Percentiles rank a stretch among this genome's conserved stretches.
Evolutionary conservation across 768 basidiomycete genomes (phyloP).

Genomic region (Mycena galopus): DNA sequence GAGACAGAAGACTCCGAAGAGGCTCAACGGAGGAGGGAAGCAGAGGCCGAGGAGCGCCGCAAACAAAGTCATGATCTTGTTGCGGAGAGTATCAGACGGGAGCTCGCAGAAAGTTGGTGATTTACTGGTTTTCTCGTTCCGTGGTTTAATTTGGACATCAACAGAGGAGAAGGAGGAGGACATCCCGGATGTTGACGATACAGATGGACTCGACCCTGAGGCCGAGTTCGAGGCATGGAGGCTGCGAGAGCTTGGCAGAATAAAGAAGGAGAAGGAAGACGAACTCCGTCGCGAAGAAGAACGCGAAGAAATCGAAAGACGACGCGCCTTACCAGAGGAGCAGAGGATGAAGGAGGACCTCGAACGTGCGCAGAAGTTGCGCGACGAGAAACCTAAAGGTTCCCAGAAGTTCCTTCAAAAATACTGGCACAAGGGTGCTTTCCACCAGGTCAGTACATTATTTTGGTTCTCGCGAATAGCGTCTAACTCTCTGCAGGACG

Average conservation of each 20-base stretch:
- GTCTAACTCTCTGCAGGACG: slow-evolving; percentile 68
- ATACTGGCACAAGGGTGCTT: slow-evolving; percentile 99
- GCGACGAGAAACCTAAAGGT: slow-evolving; percentile 92
- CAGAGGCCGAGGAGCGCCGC: slow-evolving; percentile 84
- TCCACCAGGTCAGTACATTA: slow-evolving; percentile 80
- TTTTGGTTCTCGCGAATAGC: neutral
- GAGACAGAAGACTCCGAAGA: slow-evolving; percentile 86
- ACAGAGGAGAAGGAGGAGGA: slow-evolving; percentile 91
- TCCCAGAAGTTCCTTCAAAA: slow-evolving; percentile 95
- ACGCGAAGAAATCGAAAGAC: slow-evolving; percentile 90
- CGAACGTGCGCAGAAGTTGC: slow-evolving; percentile 83
- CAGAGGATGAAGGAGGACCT: slow-evolving; percentile 93
- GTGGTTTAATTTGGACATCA: slow-evolving; percentile 14
- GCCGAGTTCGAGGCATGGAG: slow-evolving; percentile 98
- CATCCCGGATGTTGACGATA: slow-evolving; percentile 93
- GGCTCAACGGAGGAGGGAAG: slow-evolving; percentile 73
- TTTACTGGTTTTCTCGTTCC: neutral
- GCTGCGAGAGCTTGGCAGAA: slow-evolving; percentile 90
- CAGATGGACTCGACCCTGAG: slow-evolving; percentile 90
- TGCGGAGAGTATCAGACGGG: slow-evolving; percentile 92
- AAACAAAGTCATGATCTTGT: slow-evolving; percentile 93
- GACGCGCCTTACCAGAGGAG: slow-evolving; percentile 93
- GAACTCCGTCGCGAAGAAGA: slow-evolving; percentile 86
- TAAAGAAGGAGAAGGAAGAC: slow-evolving; percentile 95
- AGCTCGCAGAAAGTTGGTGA: slow-evolving; percentile 89